Conservation (phyloP, 208 protist species). For the Acanthamoeba healyi region DNA sequence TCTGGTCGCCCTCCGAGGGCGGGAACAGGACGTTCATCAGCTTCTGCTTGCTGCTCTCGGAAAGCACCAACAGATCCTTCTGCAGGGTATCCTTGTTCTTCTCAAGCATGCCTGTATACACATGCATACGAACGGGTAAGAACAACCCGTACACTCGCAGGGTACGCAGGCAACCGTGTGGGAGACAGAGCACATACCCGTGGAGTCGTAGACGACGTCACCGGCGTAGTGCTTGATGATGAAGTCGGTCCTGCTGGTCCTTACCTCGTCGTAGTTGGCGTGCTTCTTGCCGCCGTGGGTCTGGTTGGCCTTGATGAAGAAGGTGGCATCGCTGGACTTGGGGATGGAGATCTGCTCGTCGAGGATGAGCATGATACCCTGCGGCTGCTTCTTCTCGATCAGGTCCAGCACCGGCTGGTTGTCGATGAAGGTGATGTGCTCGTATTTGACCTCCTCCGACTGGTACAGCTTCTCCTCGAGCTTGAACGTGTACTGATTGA, state of each 20-base stretch:
- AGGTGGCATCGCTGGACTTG: conserved; percentile 27
- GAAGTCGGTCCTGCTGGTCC: background rate
- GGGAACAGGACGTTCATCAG: conserved; percentile 28
- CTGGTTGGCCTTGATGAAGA: conserved; percentile 36
- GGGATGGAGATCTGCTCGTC: conserved; percentile 22
- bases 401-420: conserved; percentile 27
- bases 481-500: conserved; percentile 88
- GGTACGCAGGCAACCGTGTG: too few relatives aligned
- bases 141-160: too few relatives aligned
- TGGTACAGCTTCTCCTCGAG: conserved; percentile 87
- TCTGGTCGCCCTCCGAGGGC: conserved; percentile 31
- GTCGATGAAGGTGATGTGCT: conserved; percentile 36
- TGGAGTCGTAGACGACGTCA: conserved; percentile 7
- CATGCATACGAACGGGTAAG: background rate
- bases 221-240: conserved; percentile 24
- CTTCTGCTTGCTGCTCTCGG: conserved; percentile 25
- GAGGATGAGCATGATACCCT: background rate
- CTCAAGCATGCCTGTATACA: background rate
- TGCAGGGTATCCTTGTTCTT: conserved; percentile 36
- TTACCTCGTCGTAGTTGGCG: conserved; percentile 8
- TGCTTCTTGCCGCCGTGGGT: conserved; percentile 32
- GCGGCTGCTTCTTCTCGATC: conserved; percentile 34
- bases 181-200: background rate
- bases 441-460: conserved; percentile 2
- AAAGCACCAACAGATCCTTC: conserved; percentile 38